Evolutionary conservation across 169 alveolate genomes (phyloP), one percentile per base, ranked within the genome.

Genomic region (Cryptosporidium sp.): DNA sequence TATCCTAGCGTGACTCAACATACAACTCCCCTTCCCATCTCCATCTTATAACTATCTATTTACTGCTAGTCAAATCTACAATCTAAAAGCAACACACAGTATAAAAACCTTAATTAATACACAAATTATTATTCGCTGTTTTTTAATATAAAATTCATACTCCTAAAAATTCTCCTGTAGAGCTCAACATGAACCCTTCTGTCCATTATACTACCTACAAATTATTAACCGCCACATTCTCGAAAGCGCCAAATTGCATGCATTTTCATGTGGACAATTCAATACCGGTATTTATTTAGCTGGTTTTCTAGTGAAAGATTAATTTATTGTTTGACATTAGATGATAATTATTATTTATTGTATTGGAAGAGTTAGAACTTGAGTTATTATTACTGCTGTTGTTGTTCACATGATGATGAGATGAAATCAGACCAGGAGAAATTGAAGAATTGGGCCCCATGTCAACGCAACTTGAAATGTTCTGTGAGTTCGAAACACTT

Each of bases 401-500:
- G 23, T 9, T 26, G 18, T n/a, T n/a, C 14, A 2, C 18, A 26
- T 23, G 16, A 26, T 56, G 35, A 37, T 56, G 67, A 3, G 67
- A 56, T 65, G 52, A n/a, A 29, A 37, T 37, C 16, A 37, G 16
- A 2, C 72, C 72, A 12, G 51, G 33, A 0, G 72, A 18, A 18
- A 37, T 18, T 8, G 72, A n/a, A 0, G 72, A 2, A 44, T 37
- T 65, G n/a, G 72, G 7, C 8, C 72, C 72, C 8, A 65, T 65
- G 1, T 37, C 72, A 18, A 31, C 72, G n/a, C 75, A 62, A n/a
- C 70, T 48, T 14, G 89, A 62, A 29, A 80, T 65, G 31, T 67
- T 62, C 9, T 80, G 89, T 6, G 89, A 80, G 45, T 60, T 60
- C 0, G 80, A 60, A 6, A 62, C 65, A n/a, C 75, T 60, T 4